A percentile compares a stretch with the other conserved stretches of the same genome.
These are phyloP conservation scores for Pythium aquatile DNA, from an alignment of 352 stramenopile species.

Conservation along the genomic window DNA sequence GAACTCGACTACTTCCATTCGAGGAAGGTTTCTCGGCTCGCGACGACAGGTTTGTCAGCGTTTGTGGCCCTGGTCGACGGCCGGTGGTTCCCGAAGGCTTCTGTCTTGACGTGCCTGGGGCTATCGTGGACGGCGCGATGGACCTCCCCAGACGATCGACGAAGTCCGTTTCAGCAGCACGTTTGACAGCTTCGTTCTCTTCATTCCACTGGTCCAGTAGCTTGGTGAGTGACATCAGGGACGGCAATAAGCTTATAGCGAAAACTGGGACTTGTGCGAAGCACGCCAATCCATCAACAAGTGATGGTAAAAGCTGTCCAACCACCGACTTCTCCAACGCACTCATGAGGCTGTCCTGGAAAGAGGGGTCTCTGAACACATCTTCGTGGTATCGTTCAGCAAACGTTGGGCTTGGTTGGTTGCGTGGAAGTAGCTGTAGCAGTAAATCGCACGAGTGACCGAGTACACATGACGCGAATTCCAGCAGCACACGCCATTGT, in stretches of 20 bases:
- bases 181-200: background rate
- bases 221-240: slow-evolving; percentile 10
- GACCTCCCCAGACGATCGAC: slow-evolving; percentile 10
- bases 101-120: background rate
- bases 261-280: slow-evolving; percentile 22
- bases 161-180: slow-evolving; percentile 5
- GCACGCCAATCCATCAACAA: slow-evolving; percentile 9
- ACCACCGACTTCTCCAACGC: slow-evolving; percentile 17
- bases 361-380: slow-evolving; percentile 7
- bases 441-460: slow-evolving; percentile 10
- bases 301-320: slow-evolving; percentile 13
- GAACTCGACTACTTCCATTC: background rate
- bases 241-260: slow-evolving; percentile 12
- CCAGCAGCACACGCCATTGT: slow-evolving; percentile 11
- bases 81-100: background rate
- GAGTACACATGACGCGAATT: slow-evolving; percentile 12
- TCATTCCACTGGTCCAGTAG: slow-evolving; percentile 24
- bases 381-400: background rate
- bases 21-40: background rate
- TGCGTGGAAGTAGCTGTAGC: slow-evolving; percentile 11
- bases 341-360: background rate
- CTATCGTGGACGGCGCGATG: background rate
- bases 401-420: slow-evolving; percentile 9
- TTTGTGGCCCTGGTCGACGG: background rate
- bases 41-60: background rate